A percentile compares a stretch with the other conserved stretches of the same genome.
Evolutionary conservation across 345 rosid species (phyloP).

Genomic region (Euphorbia tirucalli): DNA sequence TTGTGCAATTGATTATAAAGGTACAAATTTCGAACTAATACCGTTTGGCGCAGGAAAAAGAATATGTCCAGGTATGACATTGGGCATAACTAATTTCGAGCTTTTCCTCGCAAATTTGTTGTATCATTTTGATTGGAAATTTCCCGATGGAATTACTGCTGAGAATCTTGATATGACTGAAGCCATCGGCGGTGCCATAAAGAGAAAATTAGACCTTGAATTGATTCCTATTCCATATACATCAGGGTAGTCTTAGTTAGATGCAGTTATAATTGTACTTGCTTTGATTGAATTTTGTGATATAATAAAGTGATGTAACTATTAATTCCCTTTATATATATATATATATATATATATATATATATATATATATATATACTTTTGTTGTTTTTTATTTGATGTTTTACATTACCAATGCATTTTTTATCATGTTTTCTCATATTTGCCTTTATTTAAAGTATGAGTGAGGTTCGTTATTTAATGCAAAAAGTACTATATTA

Average conservation of each 20-base stretch:
- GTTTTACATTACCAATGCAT: no score
- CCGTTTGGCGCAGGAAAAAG: slow-evolving; percentile 13
- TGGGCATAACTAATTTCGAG: not conserved
- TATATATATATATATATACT: no score
- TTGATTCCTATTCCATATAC: not conserved
- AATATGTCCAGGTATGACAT: slow-evolving; percentile 10
- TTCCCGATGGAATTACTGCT: not conserved
- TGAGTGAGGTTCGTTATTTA: no score
- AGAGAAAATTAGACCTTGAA: not conserved
- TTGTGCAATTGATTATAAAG: slow-evolving; percentile 2
- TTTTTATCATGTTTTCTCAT: no score
- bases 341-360: no score
- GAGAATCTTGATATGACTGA: slow-evolving; percentile 4
- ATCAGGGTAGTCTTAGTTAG: not conserved
- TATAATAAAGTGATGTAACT: no score
- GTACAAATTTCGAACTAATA: not conserved
- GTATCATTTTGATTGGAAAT: slow-evolving; percentile 12
- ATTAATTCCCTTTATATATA: no score
- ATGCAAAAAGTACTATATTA: no score
- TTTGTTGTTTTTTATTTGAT: no score
- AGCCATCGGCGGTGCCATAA: not conserved
- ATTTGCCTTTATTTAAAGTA: no score
- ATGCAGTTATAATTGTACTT: not conserved
- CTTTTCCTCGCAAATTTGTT: not conserved
- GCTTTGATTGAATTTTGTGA: not conserved